phyloP scores from a whole-genome alignment of 73 alveolate species.

The Tetrahymena borealis region DNA sequence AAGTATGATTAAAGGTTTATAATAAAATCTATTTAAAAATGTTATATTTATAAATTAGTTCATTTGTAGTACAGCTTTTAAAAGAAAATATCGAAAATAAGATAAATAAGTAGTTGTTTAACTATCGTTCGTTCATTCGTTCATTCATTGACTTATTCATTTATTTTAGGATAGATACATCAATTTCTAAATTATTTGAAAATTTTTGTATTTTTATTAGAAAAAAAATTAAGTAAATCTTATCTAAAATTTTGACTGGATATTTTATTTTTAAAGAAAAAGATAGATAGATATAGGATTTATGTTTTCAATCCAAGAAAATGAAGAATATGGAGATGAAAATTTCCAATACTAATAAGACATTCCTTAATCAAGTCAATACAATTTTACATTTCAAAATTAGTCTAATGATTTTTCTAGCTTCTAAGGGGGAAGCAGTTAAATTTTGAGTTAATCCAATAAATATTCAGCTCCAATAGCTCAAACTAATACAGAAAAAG shows the following conservation, averaged over 20 bases:
- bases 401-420: not conserved
- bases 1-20: too few relatives aligned
- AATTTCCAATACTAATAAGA: not conserved
- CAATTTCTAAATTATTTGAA: not conserved
- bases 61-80: too few relatives aligned
- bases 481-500: not conserved
- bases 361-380: not conserved
- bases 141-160: too few relatives aligned
- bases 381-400: not conserved
- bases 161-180: too few relatives aligned
- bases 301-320: not conserved
- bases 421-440: not conserved
- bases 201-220: too few relatives aligned
- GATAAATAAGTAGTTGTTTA: not conserved
- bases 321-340: not conserved
- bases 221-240: not conserved
- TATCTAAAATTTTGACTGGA: not conserved
- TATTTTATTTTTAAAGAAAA: too few relatives aligned
- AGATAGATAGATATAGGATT: too few relatives aligned
- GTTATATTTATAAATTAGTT: too few relatives aligned
- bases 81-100: too few relatives aligned
- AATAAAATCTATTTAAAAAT: too few relatives aligned
- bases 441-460: not conserved
- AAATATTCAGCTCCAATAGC: not conserved
- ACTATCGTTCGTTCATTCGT: too few relatives aligned